Conservation (phyloP, 1,284 basidiomycete species). For the Rhodotorula mucilaginosa region DNA sequence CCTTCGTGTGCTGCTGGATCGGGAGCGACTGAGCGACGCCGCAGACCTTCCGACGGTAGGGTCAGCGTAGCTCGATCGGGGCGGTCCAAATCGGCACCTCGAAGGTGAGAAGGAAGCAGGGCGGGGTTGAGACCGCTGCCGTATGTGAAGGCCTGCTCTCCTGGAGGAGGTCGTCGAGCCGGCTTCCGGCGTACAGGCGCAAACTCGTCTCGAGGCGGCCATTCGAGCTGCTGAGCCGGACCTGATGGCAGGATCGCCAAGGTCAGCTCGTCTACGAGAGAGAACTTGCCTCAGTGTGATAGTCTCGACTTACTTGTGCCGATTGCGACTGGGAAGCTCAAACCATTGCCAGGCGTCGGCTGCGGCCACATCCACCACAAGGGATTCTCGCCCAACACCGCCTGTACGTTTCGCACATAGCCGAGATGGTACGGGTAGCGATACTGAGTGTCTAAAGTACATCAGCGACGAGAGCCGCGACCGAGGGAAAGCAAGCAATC, state of each 20-base stretch:
- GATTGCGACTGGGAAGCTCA: constrained; percentile 69
- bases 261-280: constrained; percentile 13
- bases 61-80: background rate
- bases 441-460: constrained; percentile 54
- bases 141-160: constrained; percentile 74
- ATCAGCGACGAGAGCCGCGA: background rate
- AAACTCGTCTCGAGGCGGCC: constrained; percentile 56
- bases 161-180: constrained; percentile 25
- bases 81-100: background rate
- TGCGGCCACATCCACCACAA: constrained; percentile 78
- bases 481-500: constrained; percentile 8
- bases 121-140: constrained; percentile 56
- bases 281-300: constrained; percentile 2
- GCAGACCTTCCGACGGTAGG: no score
- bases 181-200: constrained; percentile 40
- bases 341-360: constrained; percentile 64
- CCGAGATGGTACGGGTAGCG: constrained; percentile 91
- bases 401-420: constrained; percentile 64
- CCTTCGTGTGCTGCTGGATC: no score
- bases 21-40: no score
- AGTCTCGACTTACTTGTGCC: constrained; percentile 71
- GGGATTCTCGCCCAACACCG: constrained; percentile 71
- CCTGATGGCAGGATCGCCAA: constrained; percentile 44
- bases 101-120: background rate
- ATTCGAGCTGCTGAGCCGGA: constrained; percentile 51